phyloP scores from a whole-genome alignment of 2,329 filamentous ascomycete genomes.

The Penicillium sp. region DNA sequence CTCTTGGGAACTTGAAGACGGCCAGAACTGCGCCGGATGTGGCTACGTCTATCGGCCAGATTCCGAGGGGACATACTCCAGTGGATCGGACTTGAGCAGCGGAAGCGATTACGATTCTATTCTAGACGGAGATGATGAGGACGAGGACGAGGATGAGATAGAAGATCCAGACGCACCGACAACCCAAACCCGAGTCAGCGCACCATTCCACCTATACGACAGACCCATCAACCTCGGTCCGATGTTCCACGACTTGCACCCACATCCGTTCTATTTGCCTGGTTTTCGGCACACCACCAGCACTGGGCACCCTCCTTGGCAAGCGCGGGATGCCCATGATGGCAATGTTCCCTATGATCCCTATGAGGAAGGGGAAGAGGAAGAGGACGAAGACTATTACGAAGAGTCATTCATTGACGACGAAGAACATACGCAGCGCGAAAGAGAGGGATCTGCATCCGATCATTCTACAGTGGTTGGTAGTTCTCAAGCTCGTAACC shows the following conservation, averaged over 20 bases:
- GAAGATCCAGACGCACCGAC: constrained; percentile 5
- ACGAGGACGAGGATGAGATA: constrained; percentile 14
- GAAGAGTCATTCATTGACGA: constrained; percentile 40
- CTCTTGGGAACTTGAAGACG: constrained; percentile 64
- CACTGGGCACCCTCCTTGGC: neutral
- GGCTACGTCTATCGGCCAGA: constrained; percentile 50
- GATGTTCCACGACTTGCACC: neutral
- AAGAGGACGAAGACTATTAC: constrained; percentile 32
- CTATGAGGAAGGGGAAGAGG: constrained; percentile 15
- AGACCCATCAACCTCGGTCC: neutral
- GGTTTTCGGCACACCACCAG: neutral
- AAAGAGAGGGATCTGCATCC: constrained; percentile 28
- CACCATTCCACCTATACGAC: neutral
- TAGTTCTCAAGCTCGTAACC: constrained; percentile 8
- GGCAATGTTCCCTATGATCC: constrained; percentile 8
- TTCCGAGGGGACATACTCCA: constrained; percentile 33
- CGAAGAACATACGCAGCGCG: constrained; percentile 20
- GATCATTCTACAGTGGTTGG: constrained; percentile 37
- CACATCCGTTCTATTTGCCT: constrained; percentile 5
- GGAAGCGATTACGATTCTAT: neutral
- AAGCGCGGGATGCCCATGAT: neutral
- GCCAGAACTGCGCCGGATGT: constrained; percentile 55
- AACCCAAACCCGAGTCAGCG: neutral
- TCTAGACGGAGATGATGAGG: constrained; percentile 28
- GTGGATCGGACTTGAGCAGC: neutral